A percentile compares a stretch with the other conserved stretches of the same genome.
Conservation (phyloP, 1,284 basidiomycete species). For the Coniferiporia sulphurascens region DNA sequence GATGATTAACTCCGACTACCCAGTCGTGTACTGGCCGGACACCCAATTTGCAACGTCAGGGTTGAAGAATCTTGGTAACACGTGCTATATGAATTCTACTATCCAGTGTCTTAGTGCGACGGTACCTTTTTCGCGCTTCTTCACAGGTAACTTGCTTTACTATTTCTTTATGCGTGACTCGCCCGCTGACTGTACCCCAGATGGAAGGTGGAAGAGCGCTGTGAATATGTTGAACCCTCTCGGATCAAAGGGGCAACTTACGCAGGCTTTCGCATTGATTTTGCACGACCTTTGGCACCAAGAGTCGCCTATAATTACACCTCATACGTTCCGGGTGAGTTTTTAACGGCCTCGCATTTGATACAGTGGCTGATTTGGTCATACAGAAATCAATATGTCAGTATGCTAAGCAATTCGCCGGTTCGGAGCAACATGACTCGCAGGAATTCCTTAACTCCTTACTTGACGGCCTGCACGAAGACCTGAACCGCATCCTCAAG, state of each 20-base stretch:
- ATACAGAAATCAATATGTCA: constrained; percentile 75
- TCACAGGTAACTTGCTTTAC: constrained; percentile 55
- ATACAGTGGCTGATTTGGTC: neutral
- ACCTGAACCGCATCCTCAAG: constrained; percentile 83
- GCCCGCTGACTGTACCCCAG: constrained; percentile 35
- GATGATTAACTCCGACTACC: constrained; percentile 64
- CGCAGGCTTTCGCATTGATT: constrained; percentile 79
- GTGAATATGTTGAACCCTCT: constrained; percentile 87
- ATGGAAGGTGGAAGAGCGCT: constrained; percentile 82
- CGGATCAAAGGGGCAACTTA: constrained; percentile 85
- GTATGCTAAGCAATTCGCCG: constrained; percentile 85
- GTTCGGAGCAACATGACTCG: constrained; percentile 94
- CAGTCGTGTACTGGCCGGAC: constrained; percentile 77
- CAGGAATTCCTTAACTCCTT: constrained; percentile 96
- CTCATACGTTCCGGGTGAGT: constrained; percentile 81
- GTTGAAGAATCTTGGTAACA: constrained; percentile 95
- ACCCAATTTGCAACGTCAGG: constrained; percentile 79
- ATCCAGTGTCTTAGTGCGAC: constrained; percentile 94
- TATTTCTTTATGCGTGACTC: neutral
- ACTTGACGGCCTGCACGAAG: constrained; percentile 94
- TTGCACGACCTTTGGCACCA: constrained; percentile 87
- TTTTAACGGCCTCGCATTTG: constrained; percentile 4
- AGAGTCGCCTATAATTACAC: constrained; percentile 80
- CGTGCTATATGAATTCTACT: constrained; percentile 99
- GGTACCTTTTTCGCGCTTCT: constrained; percentile 85